Evolutionary conservation across 2,329 filamentous ascomycete genomes (phyloP), one percentile per base, ranked within the genome.

Genomic region (Penicillium sclerotiorum): DNA sequence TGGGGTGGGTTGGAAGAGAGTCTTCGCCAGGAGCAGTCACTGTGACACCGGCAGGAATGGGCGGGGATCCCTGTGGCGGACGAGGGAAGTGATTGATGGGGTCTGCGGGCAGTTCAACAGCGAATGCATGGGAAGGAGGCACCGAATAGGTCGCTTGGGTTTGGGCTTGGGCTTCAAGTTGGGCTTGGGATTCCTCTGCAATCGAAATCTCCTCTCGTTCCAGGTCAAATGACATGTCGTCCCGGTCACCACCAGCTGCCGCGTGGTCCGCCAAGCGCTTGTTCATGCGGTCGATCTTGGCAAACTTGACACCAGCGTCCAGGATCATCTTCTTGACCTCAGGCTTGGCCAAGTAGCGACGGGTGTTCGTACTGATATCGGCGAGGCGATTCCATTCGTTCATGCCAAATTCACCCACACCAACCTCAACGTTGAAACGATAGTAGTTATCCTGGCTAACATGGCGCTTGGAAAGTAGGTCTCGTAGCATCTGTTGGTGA

Each of bases 361-460:
- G 83, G 0, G 94, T 99, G 66, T 87, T 87, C 12, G 90, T 96
- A 75, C 90, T 96, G 73, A 99, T 97, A 45, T 96, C 93, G 21
- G 89, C 87, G n/a, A 97, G 76, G 3, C 92, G 84, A 62, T 90
- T 84, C 94, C 94, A 99, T 69, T 97, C 94, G 67, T 97, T 99
- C 91, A 99, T 97, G 44, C 89, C 93, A 68, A 96, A 97, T 66
- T 97, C 94, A 45, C 93, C 92, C 3, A 97, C 92, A 1, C 93
- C 94, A 13, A 96, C 86, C 66, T 97, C 92, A 33, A 97, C 94
- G 58, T 99, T 99, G n/a, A 97, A 78, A 7, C 94, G 88, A 69
- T 91, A 95, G 75, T 99, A 99, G 68, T 95, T 90, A 50, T 96
- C 92, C 44, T 84, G 82, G 61, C 88, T 92, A 52, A 97, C 89